These are phyloP conservation scores for Ophiostoma australiae DNA, from an alignment of 2,329 filamentous ascomycete genomes.

Conservation along the genomic window DNA sequence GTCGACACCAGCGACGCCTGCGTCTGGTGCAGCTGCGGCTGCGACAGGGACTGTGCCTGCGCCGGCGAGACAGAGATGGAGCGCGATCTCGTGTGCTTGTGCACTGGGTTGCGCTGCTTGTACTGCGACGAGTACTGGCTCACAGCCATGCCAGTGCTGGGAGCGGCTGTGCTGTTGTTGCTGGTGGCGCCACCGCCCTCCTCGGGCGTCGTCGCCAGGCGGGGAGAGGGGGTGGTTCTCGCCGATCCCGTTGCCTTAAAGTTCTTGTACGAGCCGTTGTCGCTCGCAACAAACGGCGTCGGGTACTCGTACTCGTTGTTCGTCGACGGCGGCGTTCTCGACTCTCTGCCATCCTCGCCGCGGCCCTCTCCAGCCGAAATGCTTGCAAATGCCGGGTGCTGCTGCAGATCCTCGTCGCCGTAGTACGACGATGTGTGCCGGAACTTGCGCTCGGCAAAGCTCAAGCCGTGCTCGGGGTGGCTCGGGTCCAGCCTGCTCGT, in stretches of 20 bases:
- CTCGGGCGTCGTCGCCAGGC: neutral
- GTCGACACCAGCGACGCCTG: conserved; percentile 23
- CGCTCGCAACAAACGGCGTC: conserved; percentile 17
- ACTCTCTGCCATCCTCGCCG: neutral
- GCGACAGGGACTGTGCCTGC: conserved; percentile 4
- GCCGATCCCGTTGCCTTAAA: neutral
- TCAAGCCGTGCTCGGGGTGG: conserved; percentile 11
- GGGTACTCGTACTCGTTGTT: conserved; percentile 24
- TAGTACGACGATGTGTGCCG: conserved; percentile 21
- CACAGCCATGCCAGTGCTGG: conserved; percentile 24
- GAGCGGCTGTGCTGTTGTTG: neutral
- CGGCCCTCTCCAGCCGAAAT: neutral
- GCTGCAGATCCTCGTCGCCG: conserved; percentile 12
- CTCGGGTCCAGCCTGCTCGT: neutral
- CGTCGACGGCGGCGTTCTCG: neutral
- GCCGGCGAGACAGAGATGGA: neutral
- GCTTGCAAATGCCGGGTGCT: neutral
- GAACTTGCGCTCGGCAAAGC: conserved; percentile 10
- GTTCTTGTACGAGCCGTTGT: neutral
- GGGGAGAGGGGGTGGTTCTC: neutral
- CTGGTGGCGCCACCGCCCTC: neutral
- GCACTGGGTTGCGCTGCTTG: neutral
- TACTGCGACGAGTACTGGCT: conserved; percentile 20
- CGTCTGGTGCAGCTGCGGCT: conserved; percentile 22
- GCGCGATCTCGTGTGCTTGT: neutral